Percentiles rank a stretch among this genome's conserved stretches.
Conservation (phyloP, 2,329 filamentous ascomycete genomes). For the Aspergillus clavatus region DNA sequence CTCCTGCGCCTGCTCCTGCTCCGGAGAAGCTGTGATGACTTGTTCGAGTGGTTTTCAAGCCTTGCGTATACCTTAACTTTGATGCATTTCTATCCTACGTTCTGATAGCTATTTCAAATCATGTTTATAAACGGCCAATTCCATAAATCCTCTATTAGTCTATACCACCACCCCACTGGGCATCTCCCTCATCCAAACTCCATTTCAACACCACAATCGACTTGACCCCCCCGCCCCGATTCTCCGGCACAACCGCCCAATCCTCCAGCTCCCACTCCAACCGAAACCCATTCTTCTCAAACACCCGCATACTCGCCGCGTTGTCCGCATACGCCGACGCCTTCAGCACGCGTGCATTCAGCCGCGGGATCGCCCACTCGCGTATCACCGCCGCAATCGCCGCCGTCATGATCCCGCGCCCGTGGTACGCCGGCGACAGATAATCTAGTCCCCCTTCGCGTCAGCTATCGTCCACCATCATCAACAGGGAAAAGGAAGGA, state of each 20-base stretch:
- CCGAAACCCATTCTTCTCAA: slow-evolving; percentile 27
- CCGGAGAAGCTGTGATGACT: not conserved
- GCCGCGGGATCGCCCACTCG: slow-evolving; percentile 25
- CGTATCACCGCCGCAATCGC: slow-evolving; percentile 19
- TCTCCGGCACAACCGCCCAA: slow-evolving; percentile 10
- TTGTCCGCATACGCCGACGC: slow-evolving; percentile 22
- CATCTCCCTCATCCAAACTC: not conserved
- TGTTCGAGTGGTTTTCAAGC: not conserved
- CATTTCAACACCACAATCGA: slow-evolving; percentile 17
- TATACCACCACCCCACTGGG: not conserved
- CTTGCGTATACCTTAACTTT: not conserved
- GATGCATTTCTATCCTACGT: not conserved
- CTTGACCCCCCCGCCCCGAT: slow-evolving; percentile 16
- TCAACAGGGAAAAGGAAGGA: not conserved
- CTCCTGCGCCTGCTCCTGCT: not conserved
- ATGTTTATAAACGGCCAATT: too few species aligned
- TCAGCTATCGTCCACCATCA: too few species aligned
- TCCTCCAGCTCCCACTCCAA: slow-evolving; percentile 15
- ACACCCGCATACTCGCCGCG: slow-evolving; percentile 21
- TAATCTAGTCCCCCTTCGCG: too few species aligned
- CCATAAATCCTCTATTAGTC: too few species aligned
- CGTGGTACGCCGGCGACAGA: slow-evolving; percentile 23
- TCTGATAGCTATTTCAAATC: too few species aligned
- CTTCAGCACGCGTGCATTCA: slow-evolving; percentile 23
- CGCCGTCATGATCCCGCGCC: slow-evolving; percentile 27